Percentiles rank a stretch among this genome's conserved stretches.
These are phyloP conservation scores for Suhomyces xylopsoci DNA, from an alignment of 805 yeast species.

Conservation along the genomic window DNA sequence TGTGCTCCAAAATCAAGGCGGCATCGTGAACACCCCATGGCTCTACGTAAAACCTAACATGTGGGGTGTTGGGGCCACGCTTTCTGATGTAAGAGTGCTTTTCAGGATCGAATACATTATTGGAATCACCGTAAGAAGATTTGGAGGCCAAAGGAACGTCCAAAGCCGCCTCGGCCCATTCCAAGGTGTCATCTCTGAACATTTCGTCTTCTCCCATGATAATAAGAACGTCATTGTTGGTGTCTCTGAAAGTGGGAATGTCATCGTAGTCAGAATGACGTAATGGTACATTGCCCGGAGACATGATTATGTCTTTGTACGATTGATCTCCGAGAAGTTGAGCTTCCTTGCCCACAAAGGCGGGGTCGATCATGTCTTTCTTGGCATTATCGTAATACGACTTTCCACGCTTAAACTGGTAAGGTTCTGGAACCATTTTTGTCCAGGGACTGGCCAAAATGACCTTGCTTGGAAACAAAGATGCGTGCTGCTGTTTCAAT, in stretches of 20 bases:
- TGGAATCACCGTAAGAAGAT: conserved; percentile 25
- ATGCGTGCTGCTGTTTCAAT: conserved; percentile 13
- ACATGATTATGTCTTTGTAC: conserved; percentile 14
- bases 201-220: conserved; percentile 40
- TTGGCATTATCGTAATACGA: conserved; percentile 31
- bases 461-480: conserved; percentile 24
- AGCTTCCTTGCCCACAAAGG: background rate
- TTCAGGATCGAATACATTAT: conserved; percentile 7
- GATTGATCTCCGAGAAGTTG: conserved; percentile 12
- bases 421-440: conserved; percentile 20
- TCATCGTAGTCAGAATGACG: conserved; percentile 27
- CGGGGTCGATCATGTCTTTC: conserved; percentile 8
- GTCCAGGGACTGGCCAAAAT: conserved; percentile 40
- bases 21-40: conserved; percentile 40
- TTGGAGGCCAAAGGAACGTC: conserved; percentile 21
- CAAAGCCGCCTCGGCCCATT: conserved; percentile 33
- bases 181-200: conserved; percentile 33
- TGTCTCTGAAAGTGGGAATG: background rate
- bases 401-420: conserved; percentile 24
- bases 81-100: background rate
- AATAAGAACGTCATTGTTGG: conserved; percentile 12
- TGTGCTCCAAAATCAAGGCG: conserved; percentile 24
- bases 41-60: conserved; percentile 16
- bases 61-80: no score
- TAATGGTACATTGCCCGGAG: conserved; percentile 29